Conservation (phyloP, 2,329 filamentous ascomycete species). For the Clonostachys chloroleuca region DNA sequence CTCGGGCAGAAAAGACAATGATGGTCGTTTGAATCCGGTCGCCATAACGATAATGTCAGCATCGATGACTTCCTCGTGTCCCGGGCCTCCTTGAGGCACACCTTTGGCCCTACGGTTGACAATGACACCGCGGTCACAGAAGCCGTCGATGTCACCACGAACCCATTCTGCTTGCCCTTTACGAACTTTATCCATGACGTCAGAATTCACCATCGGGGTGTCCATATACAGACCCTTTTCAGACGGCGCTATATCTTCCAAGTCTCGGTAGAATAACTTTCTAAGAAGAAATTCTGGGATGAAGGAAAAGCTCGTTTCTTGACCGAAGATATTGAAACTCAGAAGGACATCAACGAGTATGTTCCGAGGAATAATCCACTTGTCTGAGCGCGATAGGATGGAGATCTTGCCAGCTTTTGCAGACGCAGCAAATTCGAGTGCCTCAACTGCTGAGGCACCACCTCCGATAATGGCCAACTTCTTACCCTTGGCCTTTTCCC, state of each 20-base stretch:
- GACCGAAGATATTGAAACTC: conserved; percentile 73
- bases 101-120: conserved; percentile 71
- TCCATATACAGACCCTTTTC: conserved; percentile 66
- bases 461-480: conserved; percentile 73
- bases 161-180: conserved; percentile 72
- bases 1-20: conserved; percentile 67
- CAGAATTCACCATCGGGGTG: conserved; percentile 84
- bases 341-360: conserved; percentile 69
- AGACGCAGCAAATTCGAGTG: conserved; percentile 71
- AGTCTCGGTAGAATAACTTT: conserved; percentile 78
- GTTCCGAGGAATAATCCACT: conserved; percentile 85
- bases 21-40: conserved; percentile 74
- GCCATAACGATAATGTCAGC: conserved; percentile 80
- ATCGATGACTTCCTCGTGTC: conserved; percentile 58
- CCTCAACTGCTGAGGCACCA: conserved; percentile 77
- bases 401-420: conserved; percentile 64
- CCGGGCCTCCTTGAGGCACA: conserved; percentile 72
- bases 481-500: conserved; percentile 69
- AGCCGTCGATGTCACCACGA: conserved; percentile 70
- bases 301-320: conserved; percentile 70
- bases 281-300: conserved; percentile 73
- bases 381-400: conserved; percentile 73
- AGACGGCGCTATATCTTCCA: conserved; percentile 67
- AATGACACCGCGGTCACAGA: conserved; percentile 57
- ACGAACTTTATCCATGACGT: conserved; percentile 73